These are phyloP conservation scores for Paramyrothecium roridum DNA, from an alignment of 2,329 filamentous ascomycete genomes.

Conservation along the genomic window DNA sequence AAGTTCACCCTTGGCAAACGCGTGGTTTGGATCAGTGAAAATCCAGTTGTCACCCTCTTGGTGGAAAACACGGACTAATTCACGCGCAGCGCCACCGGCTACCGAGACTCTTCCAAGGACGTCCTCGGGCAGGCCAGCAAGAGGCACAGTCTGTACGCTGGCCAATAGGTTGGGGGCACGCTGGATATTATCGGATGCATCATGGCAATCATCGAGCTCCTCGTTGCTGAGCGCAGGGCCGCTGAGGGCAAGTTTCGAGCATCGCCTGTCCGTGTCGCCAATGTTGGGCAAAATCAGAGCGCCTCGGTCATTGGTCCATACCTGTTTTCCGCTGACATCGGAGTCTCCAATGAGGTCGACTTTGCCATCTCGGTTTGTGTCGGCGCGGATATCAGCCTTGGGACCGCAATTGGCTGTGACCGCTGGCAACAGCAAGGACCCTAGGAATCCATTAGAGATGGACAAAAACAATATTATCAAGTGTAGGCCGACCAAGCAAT, in stretches of 20 bases:
- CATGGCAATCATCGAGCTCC: slow-evolving; percentile 27
- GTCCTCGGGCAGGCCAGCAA: slow-evolving; percentile 9
- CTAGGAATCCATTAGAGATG: not conserved
- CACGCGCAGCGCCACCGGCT: not conserved
- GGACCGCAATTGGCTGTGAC: not conserved
- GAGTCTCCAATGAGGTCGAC: slow-evolving; percentile 16
- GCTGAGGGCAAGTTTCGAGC: slow-evolving; percentile 12
- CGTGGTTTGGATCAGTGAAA: slow-evolving; percentile 17
- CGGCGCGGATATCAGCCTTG: slow-evolving; percentile 19
- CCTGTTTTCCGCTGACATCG: slow-evolving; percentile 17
- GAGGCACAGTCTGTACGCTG: slow-evolving; percentile 24
- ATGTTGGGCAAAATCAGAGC: slow-evolving; percentile 34
- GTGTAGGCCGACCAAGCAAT: too few relatives aligned
- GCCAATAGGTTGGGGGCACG: slow-evolving; percentile 25
- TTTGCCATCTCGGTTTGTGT: slow-evolving; percentile 32
- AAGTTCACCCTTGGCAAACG: slow-evolving; percentile 23
- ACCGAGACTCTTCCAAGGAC: slow-evolving; percentile 14
- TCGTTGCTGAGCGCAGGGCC: slow-evolving; percentile 8
- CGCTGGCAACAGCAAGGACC: not conserved
- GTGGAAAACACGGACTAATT: slow-evolving; percentile 24
- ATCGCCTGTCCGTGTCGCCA: slow-evolving; percentile 27
- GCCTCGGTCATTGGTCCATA: slow-evolving; percentile 19
- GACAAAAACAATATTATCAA: too few relatives aligned
- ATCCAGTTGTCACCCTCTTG: slow-evolving; percentile 17
- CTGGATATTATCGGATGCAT: slow-evolving; percentile 29